Percentiles rank a stretch among this genome's conserved stretches.
These are phyloP conservation scores for Fusarium compactum DNA, from an alignment of 2,329 filamentous ascomycete species.

Conservation along the genomic window DNA sequence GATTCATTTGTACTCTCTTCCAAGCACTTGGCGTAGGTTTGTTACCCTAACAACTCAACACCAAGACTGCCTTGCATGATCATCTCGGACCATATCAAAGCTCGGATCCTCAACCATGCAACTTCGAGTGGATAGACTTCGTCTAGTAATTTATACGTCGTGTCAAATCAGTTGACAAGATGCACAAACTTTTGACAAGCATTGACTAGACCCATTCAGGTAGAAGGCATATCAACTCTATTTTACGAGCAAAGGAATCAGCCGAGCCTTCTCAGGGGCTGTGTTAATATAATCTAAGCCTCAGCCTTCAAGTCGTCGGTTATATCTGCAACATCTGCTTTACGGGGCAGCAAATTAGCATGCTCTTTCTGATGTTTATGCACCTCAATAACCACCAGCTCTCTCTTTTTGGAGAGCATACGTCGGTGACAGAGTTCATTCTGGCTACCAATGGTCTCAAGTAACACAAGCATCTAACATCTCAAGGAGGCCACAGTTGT, in stretches of 20 bases:
- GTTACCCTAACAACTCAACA: constrained; percentile 5
- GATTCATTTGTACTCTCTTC: background rate
- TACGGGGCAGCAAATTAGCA: background rate
- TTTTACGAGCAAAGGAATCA: background rate
- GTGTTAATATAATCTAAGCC: background rate
- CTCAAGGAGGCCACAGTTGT: background rate
- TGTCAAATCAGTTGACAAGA: background rate
- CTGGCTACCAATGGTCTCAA: background rate
- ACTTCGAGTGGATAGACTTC: background rate
- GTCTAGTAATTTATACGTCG: background rate
- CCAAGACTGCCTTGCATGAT: constrained; percentile 2
- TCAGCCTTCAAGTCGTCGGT: background rate
- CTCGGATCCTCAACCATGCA: background rate
- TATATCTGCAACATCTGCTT: background rate
- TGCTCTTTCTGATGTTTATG: background rate
- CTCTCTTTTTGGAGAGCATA: background rate
- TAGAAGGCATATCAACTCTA: background rate
- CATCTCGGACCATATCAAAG: background rate
- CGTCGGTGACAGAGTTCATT: background rate
- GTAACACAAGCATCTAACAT: background rate
- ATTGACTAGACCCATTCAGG: background rate
- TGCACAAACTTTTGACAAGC: background rate
- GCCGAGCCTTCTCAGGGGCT: background rate
- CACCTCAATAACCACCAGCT: background rate
- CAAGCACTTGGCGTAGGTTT: constrained; percentile 6